A percentile compares a stretch with the other conserved stretches of the same genome.
Evolutionary conservation across 192 early-diverging fungal species (phyloP).

Genomic region (Coemansia sp.): DNA sequence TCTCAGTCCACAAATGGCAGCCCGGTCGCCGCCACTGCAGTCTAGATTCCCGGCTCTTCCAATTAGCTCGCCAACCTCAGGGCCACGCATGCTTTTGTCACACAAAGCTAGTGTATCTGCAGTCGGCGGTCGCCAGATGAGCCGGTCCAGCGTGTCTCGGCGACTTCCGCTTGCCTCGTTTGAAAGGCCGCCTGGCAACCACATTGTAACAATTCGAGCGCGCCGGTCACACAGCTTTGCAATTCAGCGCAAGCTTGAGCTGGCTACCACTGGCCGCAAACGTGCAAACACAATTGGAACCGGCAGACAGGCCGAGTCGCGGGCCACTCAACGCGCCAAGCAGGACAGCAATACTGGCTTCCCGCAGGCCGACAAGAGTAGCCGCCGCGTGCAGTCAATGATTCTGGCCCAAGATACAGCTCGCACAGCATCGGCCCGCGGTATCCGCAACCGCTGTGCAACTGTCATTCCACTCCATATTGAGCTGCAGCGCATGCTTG

Average conservation of each 20-base stretch:
- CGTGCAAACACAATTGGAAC: constrained; percentile 47
- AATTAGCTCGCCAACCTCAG: constrained; percentile 7
- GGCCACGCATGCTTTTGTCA: constrained; percentile 21
- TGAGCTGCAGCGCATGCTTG: constrained; percentile 41
- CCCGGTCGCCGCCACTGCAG: not conserved
- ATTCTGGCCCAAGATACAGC: constrained; percentile 9
- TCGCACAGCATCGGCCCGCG: not conserved
- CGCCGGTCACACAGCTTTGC: constrained; percentile 46
- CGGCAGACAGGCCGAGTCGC: constrained; percentile 22
- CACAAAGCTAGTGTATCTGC: constrained; percentile 51
- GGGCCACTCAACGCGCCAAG: not conserved
- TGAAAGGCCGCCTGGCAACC: not conserved
- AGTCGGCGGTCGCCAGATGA: constrained; percentile 26
- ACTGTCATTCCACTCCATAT: constrained; percentile 40
- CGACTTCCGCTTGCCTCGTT: not conserved
- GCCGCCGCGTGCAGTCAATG: constrained; percentile 43
- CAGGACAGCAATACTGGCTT: constrained; percentile 8
- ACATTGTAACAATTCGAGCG: constrained; percentile 38
- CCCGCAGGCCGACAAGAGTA: constrained; percentile 17
- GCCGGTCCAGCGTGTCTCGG: not conserved
- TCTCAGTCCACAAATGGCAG: not conserved
- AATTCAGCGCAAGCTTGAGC: constrained; percentile 28
- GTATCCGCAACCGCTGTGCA: constrained; percentile 17
- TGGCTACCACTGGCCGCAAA: constrained; percentile 34
- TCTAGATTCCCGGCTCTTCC: constrained; percentile 14